Conservation (phyloP, 306 rosid species). For the Malus orientalis region DNA sequence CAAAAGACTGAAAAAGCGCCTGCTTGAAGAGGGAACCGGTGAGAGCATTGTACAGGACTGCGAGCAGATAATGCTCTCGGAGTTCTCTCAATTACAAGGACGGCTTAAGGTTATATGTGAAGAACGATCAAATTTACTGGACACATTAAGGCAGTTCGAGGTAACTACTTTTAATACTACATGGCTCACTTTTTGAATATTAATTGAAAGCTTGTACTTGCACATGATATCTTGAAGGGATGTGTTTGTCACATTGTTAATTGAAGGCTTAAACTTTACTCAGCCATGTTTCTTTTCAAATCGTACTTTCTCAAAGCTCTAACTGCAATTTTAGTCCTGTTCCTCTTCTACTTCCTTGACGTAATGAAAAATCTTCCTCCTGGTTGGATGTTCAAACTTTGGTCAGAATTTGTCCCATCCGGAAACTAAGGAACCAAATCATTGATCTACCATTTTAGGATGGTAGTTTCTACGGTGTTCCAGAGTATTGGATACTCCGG, state of each 20-base stretch:
- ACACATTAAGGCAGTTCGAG: slow-evolving; percentile 84
- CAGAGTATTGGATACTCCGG: too few relatives aligned
- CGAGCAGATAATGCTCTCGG: slow-evolving; percentile 82
- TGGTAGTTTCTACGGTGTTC: too few relatives aligned
- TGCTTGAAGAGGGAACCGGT: slow-evolving; percentile 66
- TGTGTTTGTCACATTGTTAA: too few relatives aligned
- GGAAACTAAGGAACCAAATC: background rate
- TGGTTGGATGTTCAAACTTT: background rate
- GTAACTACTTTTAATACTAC: slow-evolving; percentile 28
- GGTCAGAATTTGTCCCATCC: too few relatives aligned
- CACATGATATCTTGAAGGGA: background rate
- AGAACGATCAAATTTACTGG: slow-evolving; percentile 70
- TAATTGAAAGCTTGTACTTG: background rate
- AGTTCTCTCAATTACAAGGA: slow-evolving; percentile 65
- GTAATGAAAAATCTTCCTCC: background rate
- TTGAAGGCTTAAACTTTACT: too few relatives aligned
- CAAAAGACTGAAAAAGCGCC: slow-evolving; percentile 57
- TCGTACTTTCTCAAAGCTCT: background rate
- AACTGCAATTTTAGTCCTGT: background rate
- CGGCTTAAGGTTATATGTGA: slow-evolving; percentile 54
- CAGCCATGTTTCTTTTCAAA: background rate
- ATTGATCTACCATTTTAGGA: background rate
- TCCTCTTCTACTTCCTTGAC: background rate
- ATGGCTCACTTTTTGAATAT: background rate
- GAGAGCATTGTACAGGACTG: slow-evolving; percentile 69